These are phyloP conservation scores for Apiospora pterosperma DNA, from an alignment of 2,329 filamentous ascomycete genomes.

Conservation along the genomic window DNA sequence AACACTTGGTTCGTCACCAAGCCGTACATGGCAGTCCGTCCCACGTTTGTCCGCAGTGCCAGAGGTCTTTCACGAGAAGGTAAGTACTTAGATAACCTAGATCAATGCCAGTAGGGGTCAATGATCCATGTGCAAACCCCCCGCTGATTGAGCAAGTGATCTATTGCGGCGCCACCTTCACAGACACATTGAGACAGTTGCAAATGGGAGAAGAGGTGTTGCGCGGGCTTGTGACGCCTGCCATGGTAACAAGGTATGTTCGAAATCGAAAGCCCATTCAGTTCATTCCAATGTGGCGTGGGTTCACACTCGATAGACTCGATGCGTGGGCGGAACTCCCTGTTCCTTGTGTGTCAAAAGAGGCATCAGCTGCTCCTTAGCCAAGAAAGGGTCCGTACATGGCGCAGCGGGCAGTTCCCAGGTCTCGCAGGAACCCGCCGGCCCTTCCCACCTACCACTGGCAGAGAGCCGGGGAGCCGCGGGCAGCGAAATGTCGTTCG, in stretches of 20 bases:
- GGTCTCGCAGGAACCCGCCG: not conserved
- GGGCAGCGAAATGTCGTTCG: not conserved
- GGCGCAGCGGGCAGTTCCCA: not conserved
- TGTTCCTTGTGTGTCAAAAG: not conserved
- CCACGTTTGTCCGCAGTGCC: slow-evolving; percentile 2
- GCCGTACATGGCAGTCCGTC: not conserved
- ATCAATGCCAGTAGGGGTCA: not conserved
- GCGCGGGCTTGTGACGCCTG: slow-evolving; percentile 3
- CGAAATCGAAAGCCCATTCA: not conserved
- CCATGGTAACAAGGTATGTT: not conserved
- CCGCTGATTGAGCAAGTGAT: not conserved
- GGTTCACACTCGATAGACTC: not conserved
- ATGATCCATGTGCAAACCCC: not conserved
- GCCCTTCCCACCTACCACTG: not conserved
- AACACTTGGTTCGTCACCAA: slow-evolving; percentile 8
- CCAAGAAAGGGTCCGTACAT: not conserved
- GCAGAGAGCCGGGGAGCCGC: not conserved
- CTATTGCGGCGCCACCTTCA: not conserved
- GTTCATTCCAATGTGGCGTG: accelerated
- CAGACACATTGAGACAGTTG: not conserved
- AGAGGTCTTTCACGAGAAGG: slow-evolving; percentile 4
- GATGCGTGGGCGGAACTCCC: not conserved
- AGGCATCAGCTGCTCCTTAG: not conserved
- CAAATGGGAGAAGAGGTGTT: not conserved
- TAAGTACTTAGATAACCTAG: not conserved